Evolutionary conservation across 352 stramenopile species (phyloP), one percentile per base, ranked within the genome.

Genomic region (Thraustochytrium sp.): DNA sequence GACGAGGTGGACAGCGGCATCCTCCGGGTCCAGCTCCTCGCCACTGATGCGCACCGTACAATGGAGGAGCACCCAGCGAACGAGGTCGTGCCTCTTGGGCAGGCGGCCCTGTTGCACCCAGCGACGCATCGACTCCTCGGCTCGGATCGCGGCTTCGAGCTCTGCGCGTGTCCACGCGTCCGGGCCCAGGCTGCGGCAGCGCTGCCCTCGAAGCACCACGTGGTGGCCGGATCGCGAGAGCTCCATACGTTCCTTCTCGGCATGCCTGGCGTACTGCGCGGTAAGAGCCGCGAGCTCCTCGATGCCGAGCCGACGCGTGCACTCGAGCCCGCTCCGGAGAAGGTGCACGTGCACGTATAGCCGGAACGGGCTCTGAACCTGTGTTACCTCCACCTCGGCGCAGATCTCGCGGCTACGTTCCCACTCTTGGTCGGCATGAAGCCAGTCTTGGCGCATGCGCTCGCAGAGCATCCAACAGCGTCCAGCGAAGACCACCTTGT

Each of bases 391-490:
- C 36, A 80, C 44, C 42, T 80, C 68, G 13, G 68, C 68, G 38
- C 68, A 80, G 31, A 80, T 31, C 38, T 80, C 68, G 23, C 68
- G 31, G 1, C 44, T 48, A 1, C 68, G 48, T 23, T 46, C 31
- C 68, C 68, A 80, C 31, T 80, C 68, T 21, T 40, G 11, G n/a
- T 80, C 68, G 11, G 44, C 48, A 29, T 31, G 13, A 65, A 80
- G 68, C 68, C 68, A 80, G 2, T 63, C 31, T 34, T 80, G 13
- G 68, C 40, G 31, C 42, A 40, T 68, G 8, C 68, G 29, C 42
- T 80, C 68, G 68, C 68, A 80, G 23, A 80, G 42, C 44, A 80
- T 21, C 68, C 68, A 80, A 31, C 68, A 80, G n/a, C 68, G 68
- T 63, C 68, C 68, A 1, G 36, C 31, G 51, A 63, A 72, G 8